Base-by-base conservation (phyloP, 345 rosid species). In the Durio zibethinus region DNA sequence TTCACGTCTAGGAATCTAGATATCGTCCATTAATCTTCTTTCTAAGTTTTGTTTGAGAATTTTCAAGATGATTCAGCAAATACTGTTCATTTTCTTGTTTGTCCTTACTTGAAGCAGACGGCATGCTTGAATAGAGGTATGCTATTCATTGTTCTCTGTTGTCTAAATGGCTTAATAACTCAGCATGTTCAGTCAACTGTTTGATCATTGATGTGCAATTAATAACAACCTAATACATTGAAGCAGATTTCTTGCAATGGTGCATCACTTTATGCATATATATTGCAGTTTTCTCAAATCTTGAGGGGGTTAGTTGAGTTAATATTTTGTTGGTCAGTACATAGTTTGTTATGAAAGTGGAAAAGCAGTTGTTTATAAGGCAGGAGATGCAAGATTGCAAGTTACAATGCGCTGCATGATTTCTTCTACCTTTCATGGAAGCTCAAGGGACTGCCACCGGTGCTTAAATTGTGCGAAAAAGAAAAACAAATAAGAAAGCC, bases 1-100 rank as follows among this genome's bases (percentile, higher is more conserved):
- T 97, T 86, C 99, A 97, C 87, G 82, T 97, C 56, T 94, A 87
- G 83, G 79, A 50, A 12, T 52, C 33, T 43, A 2, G 35, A 45
- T 60, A 7, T 42, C 35, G 45, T 73, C 12, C 38, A 48, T 54
- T 66, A 57, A 76, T 52, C 67, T 76, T 74, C 77, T 81, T 76
- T 80, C 21, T 56, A 11, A 31, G 64, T 73, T 64, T 60, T 54
- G 72, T 61, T 61, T 29, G 69, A 38, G 72, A 80, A 48, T 70
- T 54, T 60, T 60, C 75, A 66, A 80, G 29, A 69, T 35, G 35
- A 60, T 45, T 72, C 67, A 21, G 40, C 35, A 68, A 35, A 65
- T 60, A 66, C 66, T 18, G 59, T 52, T 63, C 67, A 35, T 73
- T 54, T 52, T 70, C 66, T 56, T 35, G 68, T 62, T 64, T 47